A percentile compares a stretch with the other conserved stretches of the same genome.
These are phyloP conservation scores for Chenopodium berlandieri DNA, from an alignment of 148 eudicot genomes.

Conservation along the genomic window DNA sequence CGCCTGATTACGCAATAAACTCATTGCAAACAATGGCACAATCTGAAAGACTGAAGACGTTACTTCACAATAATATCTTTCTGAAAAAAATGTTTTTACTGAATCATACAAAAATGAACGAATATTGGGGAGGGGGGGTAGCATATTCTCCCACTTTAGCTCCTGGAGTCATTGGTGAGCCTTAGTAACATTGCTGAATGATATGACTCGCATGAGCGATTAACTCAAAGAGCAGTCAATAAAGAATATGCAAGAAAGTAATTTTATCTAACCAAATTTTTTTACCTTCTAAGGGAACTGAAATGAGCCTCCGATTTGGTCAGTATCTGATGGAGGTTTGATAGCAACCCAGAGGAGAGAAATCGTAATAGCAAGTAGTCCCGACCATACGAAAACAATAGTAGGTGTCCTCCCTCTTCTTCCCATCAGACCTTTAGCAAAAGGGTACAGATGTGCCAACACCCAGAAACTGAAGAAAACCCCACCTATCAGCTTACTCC, in stretches of 20 bases:
- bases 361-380: slow-evolving; percentile 82
- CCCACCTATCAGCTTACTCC: slow-evolving; percentile 86
- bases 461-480: slow-evolving; percentile 98
- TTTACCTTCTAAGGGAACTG: slow-evolving; percentile 63
- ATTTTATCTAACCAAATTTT: neutral
- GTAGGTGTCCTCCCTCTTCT: slow-evolving; percentile 90
- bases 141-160: neutral
- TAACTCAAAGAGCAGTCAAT: slow-evolving; percentile 7
- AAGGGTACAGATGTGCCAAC: slow-evolving; percentile 81
- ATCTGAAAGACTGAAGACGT: neutral
- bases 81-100: neutral
- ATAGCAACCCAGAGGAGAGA: slow-evolving; percentile 91
- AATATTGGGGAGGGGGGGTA: slow-evolving; percentile 12
- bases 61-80: neutral
- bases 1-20: neutral
- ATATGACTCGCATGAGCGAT: neutral
- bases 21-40: neutral
- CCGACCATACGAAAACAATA: slow-evolving; percentile 87
- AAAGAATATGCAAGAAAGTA: slow-evolving; percentile 27
- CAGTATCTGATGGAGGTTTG: slow-evolving; percentile 63
- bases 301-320: slow-evolving; percentile 82
- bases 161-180: neutral
- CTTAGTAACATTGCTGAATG: slow-evolving; percentile 11
- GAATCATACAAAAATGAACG: slow-evolving; percentile 28
- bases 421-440: slow-evolving; percentile 94